A percentile compares a stretch with the other conserved stretches of the same genome.
These are phyloP conservation scores for Paramecium sonneborni DNA, from an alignment of 73 alveolate species.

Conservation along the genomic window DNA sequence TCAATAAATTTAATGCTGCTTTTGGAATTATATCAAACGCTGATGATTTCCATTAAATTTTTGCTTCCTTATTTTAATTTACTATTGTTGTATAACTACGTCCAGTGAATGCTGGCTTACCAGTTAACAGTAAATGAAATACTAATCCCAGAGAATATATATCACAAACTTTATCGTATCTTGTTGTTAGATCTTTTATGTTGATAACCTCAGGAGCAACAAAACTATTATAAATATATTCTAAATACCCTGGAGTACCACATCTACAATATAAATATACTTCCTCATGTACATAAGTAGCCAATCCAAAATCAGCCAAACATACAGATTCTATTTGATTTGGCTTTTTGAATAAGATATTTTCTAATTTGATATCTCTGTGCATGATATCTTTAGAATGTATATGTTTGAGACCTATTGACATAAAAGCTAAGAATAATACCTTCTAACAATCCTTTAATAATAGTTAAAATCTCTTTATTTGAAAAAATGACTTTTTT, in stretches of 20 bases:
- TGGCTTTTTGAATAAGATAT: constrained; percentile 54
- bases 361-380: constrained; percentile 66
- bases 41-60: constrained; percentile 23
- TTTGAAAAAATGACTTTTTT: constrained; percentile 46
- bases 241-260: constrained; percentile 67
- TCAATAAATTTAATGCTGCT: constrained; percentile 50
- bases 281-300: constrained; percentile 60
- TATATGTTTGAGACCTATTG: constrained; percentile 36
- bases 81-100: constrained; percentile 45
- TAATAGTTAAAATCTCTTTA: constrained; percentile 22
- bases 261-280: constrained; percentile 58
- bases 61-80: constrained; percentile 27
- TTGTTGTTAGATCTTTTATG: constrained; percentile 59
- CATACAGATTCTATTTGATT: constrained; percentile 50
- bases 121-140: constrained; percentile 55
- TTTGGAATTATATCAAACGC: constrained; percentile 12
- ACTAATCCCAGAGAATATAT: constrained; percentile 57
- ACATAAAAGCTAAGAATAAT: background rate
- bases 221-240: background rate
- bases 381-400: constrained; percentile 65
- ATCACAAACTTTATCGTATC: constrained; percentile 65
- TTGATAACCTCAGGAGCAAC: constrained; percentile 69
- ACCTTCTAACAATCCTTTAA: constrained; percentile 64
- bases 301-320: constrained; percentile 65
- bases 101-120: constrained; percentile 44